Evolutionary conservation across 1,284 basidiomycete genomes (phyloP).

Genomic region (Inonotus hispidus): DNA sequence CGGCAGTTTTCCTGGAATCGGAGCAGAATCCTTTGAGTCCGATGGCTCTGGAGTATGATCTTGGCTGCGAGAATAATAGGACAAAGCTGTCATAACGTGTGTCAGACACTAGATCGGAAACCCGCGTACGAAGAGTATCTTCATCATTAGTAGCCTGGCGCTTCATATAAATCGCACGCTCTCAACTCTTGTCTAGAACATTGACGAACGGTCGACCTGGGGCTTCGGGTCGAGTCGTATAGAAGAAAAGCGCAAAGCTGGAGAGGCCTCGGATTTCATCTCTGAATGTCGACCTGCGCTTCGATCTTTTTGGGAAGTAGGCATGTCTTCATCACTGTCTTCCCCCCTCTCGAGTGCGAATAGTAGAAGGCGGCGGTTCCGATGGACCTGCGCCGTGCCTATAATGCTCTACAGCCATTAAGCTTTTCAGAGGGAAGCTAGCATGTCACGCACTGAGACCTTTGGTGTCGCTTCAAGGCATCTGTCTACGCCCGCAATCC

Average conservation of each 20-base stretch:
- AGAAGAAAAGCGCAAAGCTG: constrained; percentile 31
- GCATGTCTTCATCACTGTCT: constrained; percentile 30
- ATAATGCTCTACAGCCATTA: constrained; percentile 6
- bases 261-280: not conserved
- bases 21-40: not conserved
- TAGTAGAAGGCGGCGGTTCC: constrained; percentile 39
- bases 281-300: constrained; percentile 1
- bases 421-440: not conserved
- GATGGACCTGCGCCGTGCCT: constrained; percentile 68
- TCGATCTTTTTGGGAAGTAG: constrained; percentile 18
- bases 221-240: constrained; percentile 30
- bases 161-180: constrained; percentile 69
- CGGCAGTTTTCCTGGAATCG: constrained; percentile 11
- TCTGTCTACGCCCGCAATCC: constrained; percentile 41
- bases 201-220: constrained; percentile 48
- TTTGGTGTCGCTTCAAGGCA: constrained; percentile 56
- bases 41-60: constrained; percentile 14
- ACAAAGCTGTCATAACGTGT: constrained; percentile 5
- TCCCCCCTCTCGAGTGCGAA: constrained; percentile 27
- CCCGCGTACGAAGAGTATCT: constrained; percentile 31
- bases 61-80: constrained; percentile 14
- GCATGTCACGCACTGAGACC: constrained; percentile 47
- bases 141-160: constrained; percentile 47
- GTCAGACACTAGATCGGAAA: not conserved
- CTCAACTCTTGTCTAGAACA: constrained; percentile 66